A percentile compares a stretch with the other conserved stretches of the same genome.
These are phyloP conservation scores for Globisporangium takayamanum DNA, from an alignment of 352 stramenopile genomes.

Conservation along the genomic window DNA sequence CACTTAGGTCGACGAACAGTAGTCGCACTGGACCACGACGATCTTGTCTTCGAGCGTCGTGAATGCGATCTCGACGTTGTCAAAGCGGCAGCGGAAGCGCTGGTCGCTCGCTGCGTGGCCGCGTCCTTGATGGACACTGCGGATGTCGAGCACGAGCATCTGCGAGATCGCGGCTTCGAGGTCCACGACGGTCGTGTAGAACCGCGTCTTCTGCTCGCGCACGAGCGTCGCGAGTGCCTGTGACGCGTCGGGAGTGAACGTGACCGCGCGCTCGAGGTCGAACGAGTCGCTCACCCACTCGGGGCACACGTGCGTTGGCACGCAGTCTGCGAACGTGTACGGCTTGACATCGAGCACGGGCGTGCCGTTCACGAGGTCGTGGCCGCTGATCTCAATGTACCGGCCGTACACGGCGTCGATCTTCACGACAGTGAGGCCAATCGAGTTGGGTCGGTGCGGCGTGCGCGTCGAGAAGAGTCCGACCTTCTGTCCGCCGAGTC, in stretches of 20 bases:
- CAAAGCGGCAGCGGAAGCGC: slow-evolving; percentile 68
- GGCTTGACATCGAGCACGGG: slow-evolving; percentile 98
- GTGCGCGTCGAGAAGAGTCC: slow-evolving; percentile 96
- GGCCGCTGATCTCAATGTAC: slow-evolving; percentile 87
- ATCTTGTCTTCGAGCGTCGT: slow-evolving; percentile 64
- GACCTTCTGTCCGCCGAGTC: slow-evolving; percentile 72
- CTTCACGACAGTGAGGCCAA: slow-evolving; percentile 90
- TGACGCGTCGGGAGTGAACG: slow-evolving; percentile 41
- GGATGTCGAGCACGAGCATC: slow-evolving; percentile 80
- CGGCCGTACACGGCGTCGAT: slow-evolving; percentile 81
- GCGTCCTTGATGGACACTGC: slow-evolving; percentile 72
- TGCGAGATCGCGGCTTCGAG: slow-evolving; percentile 61
- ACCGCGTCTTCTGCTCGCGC: slow-evolving; percentile 36
- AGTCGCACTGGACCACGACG: slow-evolving; percentile 46
- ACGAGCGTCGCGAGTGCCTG: slow-evolving; percentile 37
- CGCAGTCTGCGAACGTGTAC: slow-evolving; percentile 89
- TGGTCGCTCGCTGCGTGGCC: slow-evolving; percentile 45
- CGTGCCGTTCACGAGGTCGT: slow-evolving; percentile 95
- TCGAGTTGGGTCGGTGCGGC: slow-evolving; percentile 94
- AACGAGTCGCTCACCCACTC: slow-evolving; percentile 62
- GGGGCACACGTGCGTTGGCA: slow-evolving; percentile 47
- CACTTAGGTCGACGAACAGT: slow-evolving; percentile 11
- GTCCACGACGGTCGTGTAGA: slow-evolving; percentile 55
- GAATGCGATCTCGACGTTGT: slow-evolving; percentile 72
- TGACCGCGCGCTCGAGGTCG: slow-evolving; percentile 39